These are phyloP conservation scores for Coemansia sp. DNA, from an alignment of 192 early-diverging fungal genomes.

Conservation along the genomic window DNA sequence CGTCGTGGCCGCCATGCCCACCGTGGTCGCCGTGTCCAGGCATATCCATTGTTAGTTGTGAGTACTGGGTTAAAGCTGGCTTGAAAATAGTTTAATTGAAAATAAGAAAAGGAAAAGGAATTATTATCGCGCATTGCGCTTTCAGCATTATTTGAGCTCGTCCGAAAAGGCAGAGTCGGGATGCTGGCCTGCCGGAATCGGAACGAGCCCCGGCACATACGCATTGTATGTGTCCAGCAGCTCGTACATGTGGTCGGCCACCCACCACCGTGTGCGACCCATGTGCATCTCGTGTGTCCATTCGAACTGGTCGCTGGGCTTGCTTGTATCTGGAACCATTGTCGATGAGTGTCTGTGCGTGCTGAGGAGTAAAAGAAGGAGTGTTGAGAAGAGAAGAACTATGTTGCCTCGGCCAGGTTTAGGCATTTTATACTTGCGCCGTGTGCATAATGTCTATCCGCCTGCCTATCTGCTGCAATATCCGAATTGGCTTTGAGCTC, in stretches of 20 bases:
- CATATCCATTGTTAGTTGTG: constrained; percentile 46
- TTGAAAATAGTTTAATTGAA: background rate
- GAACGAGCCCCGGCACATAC: constrained; percentile 48
- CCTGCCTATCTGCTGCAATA: background rate
- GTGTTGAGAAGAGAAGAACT: background rate
- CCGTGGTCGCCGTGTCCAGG: constrained; percentile 54
- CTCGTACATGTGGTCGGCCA: constrained; percentile 56
- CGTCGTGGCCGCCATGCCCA: constrained; percentile 53
- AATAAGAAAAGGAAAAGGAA: constrained; percentile 13
- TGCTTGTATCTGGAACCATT: constrained; percentile 54
- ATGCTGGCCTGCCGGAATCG: constrained; percentile 49
- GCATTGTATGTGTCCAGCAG: constrained; percentile 39
- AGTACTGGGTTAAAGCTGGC: background rate
- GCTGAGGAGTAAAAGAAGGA: background rate
- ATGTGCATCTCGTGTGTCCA: constrained; percentile 54
- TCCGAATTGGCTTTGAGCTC: background rate
- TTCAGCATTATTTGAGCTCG: constrained; percentile 28
- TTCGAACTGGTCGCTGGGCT: constrained; percentile 54
- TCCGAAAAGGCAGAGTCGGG: constrained; percentile 50
- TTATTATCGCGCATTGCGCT: background rate
- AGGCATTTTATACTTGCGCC: constrained; percentile 1
- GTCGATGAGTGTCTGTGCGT: background rate
- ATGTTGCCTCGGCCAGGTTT: background rate
- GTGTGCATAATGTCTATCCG: no score
- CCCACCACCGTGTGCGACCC: constrained; percentile 53